These are phyloP conservation scores for Diaporthe helianthi DNA, from an alignment of 2,329 filamentous ascomycete genomes.

Conservation along the genomic window DNA sequence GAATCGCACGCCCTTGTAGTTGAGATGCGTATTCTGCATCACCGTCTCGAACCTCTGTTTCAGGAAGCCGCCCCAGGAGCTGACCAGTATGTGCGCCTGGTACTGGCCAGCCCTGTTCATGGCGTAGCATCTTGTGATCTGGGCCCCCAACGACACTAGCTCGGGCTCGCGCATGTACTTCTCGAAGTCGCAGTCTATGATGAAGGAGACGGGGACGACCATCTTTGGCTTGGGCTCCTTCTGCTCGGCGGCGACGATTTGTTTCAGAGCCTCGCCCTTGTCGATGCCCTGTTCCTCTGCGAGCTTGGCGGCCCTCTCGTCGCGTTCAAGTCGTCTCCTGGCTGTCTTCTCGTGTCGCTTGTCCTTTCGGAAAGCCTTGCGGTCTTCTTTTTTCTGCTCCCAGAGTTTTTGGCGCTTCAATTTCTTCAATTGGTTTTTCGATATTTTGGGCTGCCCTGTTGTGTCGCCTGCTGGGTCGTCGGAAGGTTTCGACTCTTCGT, in stretches of 20 bases:
- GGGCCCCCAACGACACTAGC: constrained; percentile 79
- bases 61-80: constrained; percentile 78
- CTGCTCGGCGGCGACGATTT: constrained; percentile 41
- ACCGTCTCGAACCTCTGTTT: constrained; percentile 81
- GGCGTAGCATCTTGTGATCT: constrained; percentile 88
- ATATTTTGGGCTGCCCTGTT: constrained; percentile 54
- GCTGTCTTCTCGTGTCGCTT: constrained; percentile 57
- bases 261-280: constrained; percentile 43
- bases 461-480: neutral
- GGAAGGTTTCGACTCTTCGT: neutral
- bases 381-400: constrained; percentile 73
- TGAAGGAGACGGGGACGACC: constrained; percentile 76
- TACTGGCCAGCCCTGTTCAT: constrained; percentile 78
- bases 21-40: constrained; percentile 72
- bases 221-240: constrained; percentile 44
- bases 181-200: constrained; percentile 94
- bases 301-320: constrained; percentile 54
- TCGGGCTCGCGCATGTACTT: constrained; percentile 88
- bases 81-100: constrained; percentile 76
- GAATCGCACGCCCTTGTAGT: constrained; percentile 82
- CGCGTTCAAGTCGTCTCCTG: constrained; percentile 57
- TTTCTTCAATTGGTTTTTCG: constrained; percentile 88
- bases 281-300: constrained; percentile 52
- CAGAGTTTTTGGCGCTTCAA: constrained; percentile 74
- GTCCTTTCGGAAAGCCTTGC: constrained; percentile 61